These are phyloP conservation scores for Diaporthe eres DNA, from an alignment of 2,329 filamentous ascomycete genomes.

Conservation along the genomic window DNA sequence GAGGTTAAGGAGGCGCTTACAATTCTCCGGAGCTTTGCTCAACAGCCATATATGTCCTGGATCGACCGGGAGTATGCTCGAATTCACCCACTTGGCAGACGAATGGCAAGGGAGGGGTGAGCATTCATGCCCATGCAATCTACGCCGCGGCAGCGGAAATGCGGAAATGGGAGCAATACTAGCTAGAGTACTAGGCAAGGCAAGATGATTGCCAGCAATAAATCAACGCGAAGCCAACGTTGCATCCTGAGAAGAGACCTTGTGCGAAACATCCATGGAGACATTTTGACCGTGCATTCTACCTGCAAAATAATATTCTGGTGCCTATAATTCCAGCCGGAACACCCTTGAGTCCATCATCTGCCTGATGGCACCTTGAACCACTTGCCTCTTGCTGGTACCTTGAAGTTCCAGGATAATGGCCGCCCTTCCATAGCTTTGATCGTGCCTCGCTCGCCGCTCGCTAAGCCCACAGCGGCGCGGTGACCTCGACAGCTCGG, in stretches of 20 bases:
- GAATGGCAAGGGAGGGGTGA: too few species aligned
- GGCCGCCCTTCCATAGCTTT: background rate
- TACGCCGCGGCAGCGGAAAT: background rate
- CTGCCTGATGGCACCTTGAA: too few species aligned
- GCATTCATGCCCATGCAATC: background rate
- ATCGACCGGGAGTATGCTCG: background rate
- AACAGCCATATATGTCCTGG: background rate
- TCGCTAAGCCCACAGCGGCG: slow-evolving; percentile 75
- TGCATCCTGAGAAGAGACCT: background rate
- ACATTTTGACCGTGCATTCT: slow-evolving; percentile 1
- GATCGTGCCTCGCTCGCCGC: too few species aligned
- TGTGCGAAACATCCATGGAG: background rate
- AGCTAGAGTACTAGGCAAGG: background rate
- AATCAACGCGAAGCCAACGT: background rate
- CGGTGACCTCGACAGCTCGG: slow-evolving; percentile 87
- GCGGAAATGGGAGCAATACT: background rate
- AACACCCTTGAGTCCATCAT: too few species aligned
- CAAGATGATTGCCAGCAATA: slow-evolving; percentile 9
- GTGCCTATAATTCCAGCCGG: background rate
- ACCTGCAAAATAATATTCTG: background rate
- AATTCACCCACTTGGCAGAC: background rate
- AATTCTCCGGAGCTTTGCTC: too few species aligned
- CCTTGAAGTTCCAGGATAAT: background rate
- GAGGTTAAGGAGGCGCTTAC: background rate
- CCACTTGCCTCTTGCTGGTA: background rate